Evolutionary conservation across 23 red algal species (phyloP).

Genomic region (Agarophyton chilense): DNA sequence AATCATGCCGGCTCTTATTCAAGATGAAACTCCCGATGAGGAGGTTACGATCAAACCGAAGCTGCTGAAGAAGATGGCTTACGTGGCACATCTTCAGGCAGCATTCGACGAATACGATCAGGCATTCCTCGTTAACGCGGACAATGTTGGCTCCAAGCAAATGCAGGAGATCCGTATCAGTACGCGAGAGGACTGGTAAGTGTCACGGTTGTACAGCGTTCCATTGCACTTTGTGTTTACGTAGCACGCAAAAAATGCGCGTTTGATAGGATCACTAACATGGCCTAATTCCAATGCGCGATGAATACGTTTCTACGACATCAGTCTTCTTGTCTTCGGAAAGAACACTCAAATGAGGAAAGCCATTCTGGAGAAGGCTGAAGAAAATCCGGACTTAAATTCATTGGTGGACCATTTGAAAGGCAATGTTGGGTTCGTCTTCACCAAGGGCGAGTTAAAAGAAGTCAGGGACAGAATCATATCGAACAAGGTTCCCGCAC

Average conservation of each 20-base stretch:
- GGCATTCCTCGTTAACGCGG: conserved; percentile 86
- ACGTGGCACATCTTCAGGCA: conserved; percentile 58
- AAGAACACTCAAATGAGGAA: conserved; percentile 99
- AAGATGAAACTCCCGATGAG: not conserved
- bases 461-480: conserved; percentile 81
- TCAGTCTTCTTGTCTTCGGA: conserved; percentile 78
- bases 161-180: conserved; percentile 85
- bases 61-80: conserved; percentile 85
- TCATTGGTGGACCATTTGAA: conserved; percentile 66
- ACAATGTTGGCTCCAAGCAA: conserved; percentile 99
- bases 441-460: conserved; percentile 90
- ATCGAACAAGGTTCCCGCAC: conserved; percentile 96
- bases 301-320: not conserved
- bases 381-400: conserved; percentile 84
- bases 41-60: conserved; percentile 63
- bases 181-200: conserved; percentile 68
- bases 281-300: not conserved
- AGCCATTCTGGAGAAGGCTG: conserved; percentile 73
- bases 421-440: conserved; percentile 96
- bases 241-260: not conserved
- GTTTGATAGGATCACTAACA: not conserved
- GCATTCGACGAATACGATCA: conserved; percentile 95
- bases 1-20: conserved; percentile 47
- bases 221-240: no score
- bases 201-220: not conserved